phyloP scores from a whole-genome alignment of 257 asterid genomes.

The Marsdenia floribunda region DNA sequence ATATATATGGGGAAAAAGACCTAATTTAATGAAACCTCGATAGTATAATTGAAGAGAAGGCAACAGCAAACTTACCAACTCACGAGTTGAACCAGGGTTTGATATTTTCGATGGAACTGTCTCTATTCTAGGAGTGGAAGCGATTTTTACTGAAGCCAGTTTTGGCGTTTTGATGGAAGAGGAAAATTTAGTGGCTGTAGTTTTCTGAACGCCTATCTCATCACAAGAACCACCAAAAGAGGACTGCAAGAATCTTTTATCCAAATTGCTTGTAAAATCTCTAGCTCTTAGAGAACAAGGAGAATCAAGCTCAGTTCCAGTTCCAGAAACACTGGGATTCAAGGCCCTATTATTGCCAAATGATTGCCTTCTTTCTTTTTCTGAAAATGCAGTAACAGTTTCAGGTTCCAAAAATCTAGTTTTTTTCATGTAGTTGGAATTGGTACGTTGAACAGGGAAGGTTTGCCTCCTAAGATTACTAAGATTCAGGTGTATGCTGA shows the following conservation, averaged over 20 bases:
- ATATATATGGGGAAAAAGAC: not conserved
- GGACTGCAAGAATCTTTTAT: slow-evolving; percentile 33
- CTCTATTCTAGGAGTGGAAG: slow-evolving; percentile 50
- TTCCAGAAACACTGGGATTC: slow-evolving; percentile 93
- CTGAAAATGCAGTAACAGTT: slow-evolving; percentile 24
- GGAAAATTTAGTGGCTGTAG: slow-evolving; percentile 32
- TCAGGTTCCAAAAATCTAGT: slow-evolving; percentile 44
- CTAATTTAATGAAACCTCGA: too few species aligned
- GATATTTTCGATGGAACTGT: slow-evolving; percentile 57
- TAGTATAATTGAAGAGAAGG: not conserved
- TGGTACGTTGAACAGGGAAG: slow-evolving; percentile 35
- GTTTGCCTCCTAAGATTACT: slow-evolving; percentile 59
- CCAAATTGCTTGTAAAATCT: slow-evolving; percentile 38
- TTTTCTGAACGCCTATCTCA: slow-evolving; percentile 36
- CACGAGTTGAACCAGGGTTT: slow-evolving; percentile 88
- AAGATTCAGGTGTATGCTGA: slow-evolving; percentile 49
- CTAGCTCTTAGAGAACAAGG: slow-evolving; percentile 43
- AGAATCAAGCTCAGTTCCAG: slow-evolving; percentile 61
- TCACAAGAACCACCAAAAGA: slow-evolving; percentile 45
- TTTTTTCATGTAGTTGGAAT: slow-evolving; percentile 38
- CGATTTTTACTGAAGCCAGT: slow-evolving; percentile 31
- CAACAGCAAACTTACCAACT: slow-evolving; percentile 51
- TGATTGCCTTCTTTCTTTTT: slow-evolving; percentile 57
- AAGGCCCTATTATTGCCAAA: slow-evolving; percentile 76
- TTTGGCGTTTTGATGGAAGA: slow-evolving; percentile 39